Base-by-base conservation (phyloP, 768 basidiomycete genomes). In the Rhizopogon sp. region DNA sequence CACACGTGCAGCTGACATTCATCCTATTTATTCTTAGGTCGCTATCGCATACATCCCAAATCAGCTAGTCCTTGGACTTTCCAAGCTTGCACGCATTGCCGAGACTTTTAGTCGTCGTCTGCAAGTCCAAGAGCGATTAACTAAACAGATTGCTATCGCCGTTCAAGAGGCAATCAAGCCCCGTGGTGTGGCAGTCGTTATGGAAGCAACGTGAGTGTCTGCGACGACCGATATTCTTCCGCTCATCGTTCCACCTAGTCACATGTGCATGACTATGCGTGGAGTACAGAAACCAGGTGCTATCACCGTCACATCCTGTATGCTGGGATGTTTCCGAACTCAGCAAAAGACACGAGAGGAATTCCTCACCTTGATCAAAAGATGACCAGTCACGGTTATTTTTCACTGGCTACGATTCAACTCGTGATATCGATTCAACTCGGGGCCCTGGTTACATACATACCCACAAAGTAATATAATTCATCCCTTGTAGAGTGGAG, bases 181-280 rank as follows among this genome's bases (percentile, higher is more conserved):
- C 49, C 84, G 92, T 63, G 97, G 97, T 43, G 97, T 99, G 39
- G 97, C 97, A 7, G 97, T 99, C 59, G 97, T 99, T 47, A 98
- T 99, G 90, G 96, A 99, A 72, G 95, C 95, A 58, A 91, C 90
- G 92, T 93, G 69, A 67, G 92, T 79, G 3, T 45, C 45, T n/a
- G 49, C 55, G 40, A 60, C 51, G 10, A n/a, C 56, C 50, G n/a
- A 43, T 55, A 33, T 39, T 50, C 52, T 53, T 39, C 54, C 44
- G 52, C 62, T 61, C 40, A 52, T n/a, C 52, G 31, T 39, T 46
- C 55, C 53, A 55, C 37, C 5, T 64, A 95, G 93, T 22, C 96
- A 98, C 72, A 81, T 98, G 71, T 98, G 96, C 68, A 99, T 99
- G 97, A 94, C 96, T 3, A 98, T 98, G 96, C 88, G 97, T 58